Percentiles rank a stretch among this genome's conserved stretches.
Conservation (phyloP, 176 grass and related monocot genomes). For the barley (Hordeum vulgare) region DNA sequence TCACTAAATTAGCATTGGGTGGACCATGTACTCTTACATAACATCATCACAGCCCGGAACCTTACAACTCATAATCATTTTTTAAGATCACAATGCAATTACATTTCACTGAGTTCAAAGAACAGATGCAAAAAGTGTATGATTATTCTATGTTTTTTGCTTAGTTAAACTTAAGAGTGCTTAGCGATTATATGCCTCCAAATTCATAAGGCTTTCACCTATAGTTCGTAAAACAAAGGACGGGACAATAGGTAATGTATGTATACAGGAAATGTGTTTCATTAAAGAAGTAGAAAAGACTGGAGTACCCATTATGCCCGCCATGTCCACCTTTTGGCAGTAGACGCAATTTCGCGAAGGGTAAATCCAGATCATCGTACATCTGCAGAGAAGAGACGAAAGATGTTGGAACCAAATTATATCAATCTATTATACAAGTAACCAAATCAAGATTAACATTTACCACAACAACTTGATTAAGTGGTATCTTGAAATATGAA, state of each 20-base stretch:
- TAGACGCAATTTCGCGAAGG: conserved; percentile 82
- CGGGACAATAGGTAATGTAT: neutral
- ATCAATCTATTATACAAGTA: neutral
- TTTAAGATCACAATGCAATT: neutral
- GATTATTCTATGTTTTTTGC: neutral
- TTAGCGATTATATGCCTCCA: neutral
- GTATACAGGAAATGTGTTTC: neutral
- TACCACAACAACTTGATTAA: conserved; percentile 91
- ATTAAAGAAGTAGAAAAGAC: neutral
- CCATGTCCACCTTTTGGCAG: conserved; percentile 95
- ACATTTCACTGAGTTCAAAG: neutral
- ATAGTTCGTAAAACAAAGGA: neutral
- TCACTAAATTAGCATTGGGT: neutral
- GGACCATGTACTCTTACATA: neutral
- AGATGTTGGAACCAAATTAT: neutral
- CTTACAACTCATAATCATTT: neutral
- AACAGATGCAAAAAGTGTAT: neutral
- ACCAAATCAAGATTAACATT: conserved; percentile 4
- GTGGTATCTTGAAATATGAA: conserved; percentile 91
- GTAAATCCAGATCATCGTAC: conserved; percentile 83
- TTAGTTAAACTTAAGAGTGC: neutral
- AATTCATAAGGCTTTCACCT: neutral
- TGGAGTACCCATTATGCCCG: conserved; percentile 85
- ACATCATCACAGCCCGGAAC: neutral
- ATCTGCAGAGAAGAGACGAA: conserved; percentile 53